phyloP scores from a whole-genome alignment of 768 basidiomycete species.

The Hemileccinum rubropunctum region DNA sequence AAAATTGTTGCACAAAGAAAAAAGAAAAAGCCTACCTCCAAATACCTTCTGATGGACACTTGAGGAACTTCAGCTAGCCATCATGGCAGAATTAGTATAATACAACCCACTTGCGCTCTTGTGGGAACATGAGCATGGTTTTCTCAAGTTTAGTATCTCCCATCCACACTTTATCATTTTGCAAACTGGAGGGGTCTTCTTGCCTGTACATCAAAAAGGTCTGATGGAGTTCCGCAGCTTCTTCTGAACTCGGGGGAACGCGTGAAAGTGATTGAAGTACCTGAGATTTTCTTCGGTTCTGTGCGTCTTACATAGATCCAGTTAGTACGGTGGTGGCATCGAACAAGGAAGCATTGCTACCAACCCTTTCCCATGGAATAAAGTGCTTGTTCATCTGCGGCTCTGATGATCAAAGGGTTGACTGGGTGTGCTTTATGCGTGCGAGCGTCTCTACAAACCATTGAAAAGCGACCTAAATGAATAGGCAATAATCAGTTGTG shows the following conservation, averaged over 20 bases:
- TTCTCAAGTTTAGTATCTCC: slow-evolving; percentile 68
- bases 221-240: slow-evolving; percentile 66
- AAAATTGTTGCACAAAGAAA: background rate
- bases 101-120: slow-evolving; percentile 69
- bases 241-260: slow-evolving; percentile 69
- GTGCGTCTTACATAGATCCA: slow-evolving; percentile 46
- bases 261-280: slow-evolving; percentile 61
- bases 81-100: background rate
- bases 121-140: slow-evolving; percentile 79
- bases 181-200: slow-evolving; percentile 26
- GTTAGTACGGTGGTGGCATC: background rate
- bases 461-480: slow-evolving; percentile 76
- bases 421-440: slow-evolving; percentile 65
- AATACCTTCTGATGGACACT: slow-evolving; percentile 84
- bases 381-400: slow-evolving; percentile 61
- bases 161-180: slow-evolving; percentile 64
- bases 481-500: background rate
- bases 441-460: slow-evolving; percentile 76
- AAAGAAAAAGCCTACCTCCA: slow-evolving; percentile 46
- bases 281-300: slow-evolving; percentile 50
- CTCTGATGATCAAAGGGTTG: slow-evolving; percentile 57
- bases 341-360: slow-evolving; percentile 11
- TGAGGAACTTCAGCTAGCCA: background rate
- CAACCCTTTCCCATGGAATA: slow-evolving; percentile 66
- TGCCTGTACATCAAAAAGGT: slow-evolving; percentile 63